Base-by-base conservation (phyloP, 495 filamentous ascomycete genomes). In the Penicillium pancosmium region DNA sequence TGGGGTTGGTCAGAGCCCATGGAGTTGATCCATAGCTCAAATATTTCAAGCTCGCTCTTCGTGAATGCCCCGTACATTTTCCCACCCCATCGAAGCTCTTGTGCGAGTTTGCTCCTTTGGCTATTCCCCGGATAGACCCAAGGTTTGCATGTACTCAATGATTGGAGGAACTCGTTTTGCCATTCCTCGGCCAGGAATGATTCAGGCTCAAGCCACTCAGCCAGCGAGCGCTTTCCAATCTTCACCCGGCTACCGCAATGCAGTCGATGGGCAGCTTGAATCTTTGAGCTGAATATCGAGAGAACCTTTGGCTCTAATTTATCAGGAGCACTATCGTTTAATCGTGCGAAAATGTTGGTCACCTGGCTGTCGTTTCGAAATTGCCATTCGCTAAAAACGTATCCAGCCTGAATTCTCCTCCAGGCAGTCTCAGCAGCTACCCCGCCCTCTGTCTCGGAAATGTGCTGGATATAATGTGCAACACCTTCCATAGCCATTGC, bases 61-160 rank as follows among this genome's bases (percentile, higher is more conserved):
- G 79, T 81, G 60, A 82, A 81, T 12, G 78, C 65, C 0, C 80
- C 79, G 60, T 78, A 82, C 79, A 80, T 81, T 27, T 68, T 71
- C 10, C 76, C 80, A 23, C 68, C 72, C 80, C 76, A 80, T 9
- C 41, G 44, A 27, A 80, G 48, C 61, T 76, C 78, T 18, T 62
- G 62, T 12, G 78, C 57, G 23, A 81, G 56, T 50, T 60, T 66
- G 57, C 75, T 80, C 10, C 68, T 66, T 2, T 52, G 50, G 50
- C 74, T 72, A 44, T 71, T 62, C 16, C 16, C 77, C 33, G 60
- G 65, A 33, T 52, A 44, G 19, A 81, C 61, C 80, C 78, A 82
- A 19, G 72, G 71, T 36, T 61, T 71, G 11, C 38, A 47, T 34
- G 53, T 55, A 48, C 57, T 64, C 52, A 75, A 41, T 36, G 53